These are phyloP conservation scores for Cymbidium sinense DNA, from an alignment of 106 monocot genomes.

Conservation along the genomic window DNA sequence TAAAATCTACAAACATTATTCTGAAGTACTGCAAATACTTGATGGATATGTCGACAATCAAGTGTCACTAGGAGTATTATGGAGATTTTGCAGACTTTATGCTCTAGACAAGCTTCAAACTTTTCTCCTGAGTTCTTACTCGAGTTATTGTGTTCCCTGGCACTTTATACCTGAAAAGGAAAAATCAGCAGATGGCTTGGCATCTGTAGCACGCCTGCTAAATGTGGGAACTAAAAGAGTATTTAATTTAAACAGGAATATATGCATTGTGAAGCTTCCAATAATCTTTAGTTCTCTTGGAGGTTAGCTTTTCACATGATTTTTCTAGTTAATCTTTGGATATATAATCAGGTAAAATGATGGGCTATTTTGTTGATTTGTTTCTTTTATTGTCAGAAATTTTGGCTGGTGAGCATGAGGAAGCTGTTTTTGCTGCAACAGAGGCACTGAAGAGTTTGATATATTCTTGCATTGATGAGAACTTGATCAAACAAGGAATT, in stretches of 20 bases:
- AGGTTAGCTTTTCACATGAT: constrained; percentile 30
- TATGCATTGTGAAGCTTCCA: constrained; percentile 63
- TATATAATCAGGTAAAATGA: background rate
- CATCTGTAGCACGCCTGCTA: constrained; percentile 65
- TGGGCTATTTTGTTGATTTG: background rate
- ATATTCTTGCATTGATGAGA: constrained; percentile 59
- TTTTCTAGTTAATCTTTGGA: background rate
- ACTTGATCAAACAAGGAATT: constrained; percentile 58
- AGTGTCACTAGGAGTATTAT: constrained; percentile 69
- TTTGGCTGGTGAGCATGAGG: constrained; percentile 73
- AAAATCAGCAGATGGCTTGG: constrained; percentile 64
- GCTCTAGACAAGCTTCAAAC: constrained; percentile 33
- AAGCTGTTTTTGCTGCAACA: constrained; percentile 70
- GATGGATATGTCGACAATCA: constrained; percentile 43
- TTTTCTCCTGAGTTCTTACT: constrained; percentile 49
- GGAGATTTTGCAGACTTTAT: constrained; percentile 68
- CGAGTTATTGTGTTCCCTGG: constrained; percentile 62
- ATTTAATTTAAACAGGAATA: constrained; percentile 47
- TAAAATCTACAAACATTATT: constrained; percentile 36
- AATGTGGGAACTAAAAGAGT: constrained; percentile 56
- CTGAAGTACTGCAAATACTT: constrained; percentile 59
- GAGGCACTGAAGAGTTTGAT: constrained; percentile 74
- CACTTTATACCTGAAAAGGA: constrained; percentile 47
- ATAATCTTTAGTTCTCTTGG: constrained; percentile 63
- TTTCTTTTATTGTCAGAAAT: constrained; percentile 45